Evolutionary conservation across 106 monocot genomes (phyloP).

Genomic region (Apostasia shenzhenica): DNA sequence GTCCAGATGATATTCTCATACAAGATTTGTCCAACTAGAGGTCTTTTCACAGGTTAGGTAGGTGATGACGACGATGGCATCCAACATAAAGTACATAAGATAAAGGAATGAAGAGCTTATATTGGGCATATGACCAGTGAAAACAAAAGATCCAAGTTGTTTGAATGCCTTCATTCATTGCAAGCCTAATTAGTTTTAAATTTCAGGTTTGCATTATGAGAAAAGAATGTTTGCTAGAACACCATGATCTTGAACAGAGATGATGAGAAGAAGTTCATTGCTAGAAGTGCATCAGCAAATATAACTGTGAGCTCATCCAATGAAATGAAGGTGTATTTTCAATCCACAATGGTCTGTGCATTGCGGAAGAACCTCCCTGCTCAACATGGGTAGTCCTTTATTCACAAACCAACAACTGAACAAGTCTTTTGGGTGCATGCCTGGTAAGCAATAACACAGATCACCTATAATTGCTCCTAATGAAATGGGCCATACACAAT

Average conservation of each 20-base stretch:
- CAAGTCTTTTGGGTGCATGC: background rate
- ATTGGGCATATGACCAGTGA: too few relatives aligned
- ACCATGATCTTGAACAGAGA: conserved; percentile 3
- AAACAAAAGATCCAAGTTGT: too few relatives aligned
- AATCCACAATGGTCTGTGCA: conserved; percentile 10
- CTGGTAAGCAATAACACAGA: conserved; percentile 1
- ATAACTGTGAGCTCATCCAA: background rate
- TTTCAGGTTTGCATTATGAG: too few relatives aligned
- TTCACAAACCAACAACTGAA: background rate
- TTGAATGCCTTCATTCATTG: too few relatives aligned
- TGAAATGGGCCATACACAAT: background rate
- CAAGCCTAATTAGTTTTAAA: too few relatives aligned
- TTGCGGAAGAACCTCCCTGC: background rate
- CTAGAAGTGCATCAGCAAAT: conserved; percentile 13
- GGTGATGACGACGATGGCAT: too few relatives aligned
- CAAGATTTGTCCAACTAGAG: too few relatives aligned
- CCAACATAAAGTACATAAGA: too few relatives aligned
- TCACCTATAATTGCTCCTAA: conserved; percentile 1
- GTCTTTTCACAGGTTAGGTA: too few relatives aligned
- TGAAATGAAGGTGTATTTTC: conserved; percentile 7
- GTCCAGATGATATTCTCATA: too few relatives aligned
- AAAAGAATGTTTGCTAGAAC: too few relatives aligned
- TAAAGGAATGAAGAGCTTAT: too few relatives aligned
- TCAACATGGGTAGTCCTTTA: conserved; percentile 1
- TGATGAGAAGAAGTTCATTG: background rate